A percentile compares a stretch with the other conserved stretches of the same genome.
phyloP scores from a whole-genome alignment of 306 rosid species.

The Dalbergia cochinchinensis region DNA sequence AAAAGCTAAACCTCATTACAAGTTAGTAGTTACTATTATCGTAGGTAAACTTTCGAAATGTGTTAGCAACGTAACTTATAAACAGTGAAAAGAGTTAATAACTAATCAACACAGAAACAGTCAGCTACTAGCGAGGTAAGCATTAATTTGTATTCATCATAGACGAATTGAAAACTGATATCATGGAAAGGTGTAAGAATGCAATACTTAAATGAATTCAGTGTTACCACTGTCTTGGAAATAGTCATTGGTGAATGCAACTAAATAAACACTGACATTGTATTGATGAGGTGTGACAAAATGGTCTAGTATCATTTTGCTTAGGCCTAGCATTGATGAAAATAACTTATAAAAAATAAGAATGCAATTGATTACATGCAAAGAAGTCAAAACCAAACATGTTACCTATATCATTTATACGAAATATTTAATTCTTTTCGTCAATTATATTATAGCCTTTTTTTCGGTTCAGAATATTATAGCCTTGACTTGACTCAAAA shows the following conservation, averaged over 20 bases:
- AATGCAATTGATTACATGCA: not conserved
- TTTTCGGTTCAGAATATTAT: not conserved
- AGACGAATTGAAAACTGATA: not conserved
- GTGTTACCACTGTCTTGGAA: not conserved
- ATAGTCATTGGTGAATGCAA: not conserved
- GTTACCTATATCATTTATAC: not conserved
- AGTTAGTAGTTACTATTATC: not conserved
- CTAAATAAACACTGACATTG: not conserved
- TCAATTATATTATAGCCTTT: not conserved
- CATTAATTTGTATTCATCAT: not conserved
- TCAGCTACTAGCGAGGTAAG: not conserved
- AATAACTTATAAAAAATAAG: slow-evolving; percentile 1
- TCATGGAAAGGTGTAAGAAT: not conserved
- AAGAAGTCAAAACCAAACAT: slow-evolving; percentile 6
- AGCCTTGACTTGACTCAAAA: slow-evolving; percentile 21
- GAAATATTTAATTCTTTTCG: not conserved
- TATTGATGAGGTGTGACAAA: not conserved
- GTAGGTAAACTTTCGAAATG: not conserved
- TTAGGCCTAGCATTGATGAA: not conserved
- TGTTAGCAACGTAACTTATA: not conserved
- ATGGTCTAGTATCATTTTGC: not conserved
- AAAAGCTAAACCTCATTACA: not conserved
- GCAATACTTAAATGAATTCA: not conserved
- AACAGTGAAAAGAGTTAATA: not conserved
- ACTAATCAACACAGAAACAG: not conserved